Evolutionary conservation across 2,329 filamentous ascomycete species (phyloP).

Genomic region (Paecilomyces sp.): DNA sequence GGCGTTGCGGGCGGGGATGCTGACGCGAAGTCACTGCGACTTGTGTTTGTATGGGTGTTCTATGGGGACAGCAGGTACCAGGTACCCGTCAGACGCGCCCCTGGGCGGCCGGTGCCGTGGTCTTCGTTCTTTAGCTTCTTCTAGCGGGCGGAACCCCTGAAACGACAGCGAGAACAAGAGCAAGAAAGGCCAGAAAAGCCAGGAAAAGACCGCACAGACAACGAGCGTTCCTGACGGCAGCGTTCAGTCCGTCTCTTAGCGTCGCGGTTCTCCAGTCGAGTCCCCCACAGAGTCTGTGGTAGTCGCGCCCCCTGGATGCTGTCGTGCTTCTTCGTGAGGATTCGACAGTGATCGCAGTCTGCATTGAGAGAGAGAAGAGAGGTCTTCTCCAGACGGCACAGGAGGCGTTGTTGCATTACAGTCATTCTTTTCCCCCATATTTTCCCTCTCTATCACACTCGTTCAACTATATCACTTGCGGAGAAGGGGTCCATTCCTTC

Average conservation of each 20-base stretch:
- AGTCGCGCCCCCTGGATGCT: not conserved
- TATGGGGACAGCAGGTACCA: not conserved
- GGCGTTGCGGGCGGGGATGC: not conserved
- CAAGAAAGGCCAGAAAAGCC: no score
- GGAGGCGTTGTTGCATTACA: not conserved
- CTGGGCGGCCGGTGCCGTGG: not conserved
- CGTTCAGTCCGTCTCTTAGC: not conserved
- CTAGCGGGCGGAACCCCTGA: not conserved
- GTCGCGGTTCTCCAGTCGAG: not conserved
- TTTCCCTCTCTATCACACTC: not conserved
- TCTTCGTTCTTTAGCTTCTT: not conserved
- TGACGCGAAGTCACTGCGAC: not conserved
- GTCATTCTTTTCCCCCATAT: not conserved
- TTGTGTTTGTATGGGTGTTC: not conserved
- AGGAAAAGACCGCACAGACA: not conserved
- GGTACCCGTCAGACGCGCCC: not conserved
- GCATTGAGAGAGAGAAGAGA: not conserved
- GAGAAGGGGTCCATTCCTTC: not conserved
- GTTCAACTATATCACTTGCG: not conserved
- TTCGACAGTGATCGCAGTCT: not conserved
- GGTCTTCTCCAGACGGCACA: not conserved
- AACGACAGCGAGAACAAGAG: not conserved
- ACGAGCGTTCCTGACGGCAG: not conserved
- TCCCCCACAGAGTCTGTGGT: not conserved
- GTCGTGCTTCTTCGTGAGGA: not conserved